These are phyloP conservation scores for Ogataea pignaliae DNA, from an alignment of 805 yeast species.

Conservation along the genomic window DNA sequence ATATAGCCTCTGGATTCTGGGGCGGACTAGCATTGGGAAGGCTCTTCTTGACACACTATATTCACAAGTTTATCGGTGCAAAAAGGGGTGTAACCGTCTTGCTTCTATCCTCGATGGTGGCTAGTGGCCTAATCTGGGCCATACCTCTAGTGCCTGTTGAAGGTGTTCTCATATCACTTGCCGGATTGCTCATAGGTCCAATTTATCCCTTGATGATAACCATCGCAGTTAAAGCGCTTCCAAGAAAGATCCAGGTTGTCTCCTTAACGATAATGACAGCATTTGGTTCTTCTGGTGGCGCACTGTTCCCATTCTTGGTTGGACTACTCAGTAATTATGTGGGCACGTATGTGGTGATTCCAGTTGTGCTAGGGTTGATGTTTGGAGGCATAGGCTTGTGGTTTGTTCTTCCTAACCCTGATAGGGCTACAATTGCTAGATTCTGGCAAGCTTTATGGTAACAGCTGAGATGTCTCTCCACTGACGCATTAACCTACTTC, in stretches of 20 bases:
- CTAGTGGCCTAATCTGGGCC: constrained; percentile 45
- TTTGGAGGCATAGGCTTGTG: constrained; percentile 33
- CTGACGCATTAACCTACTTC: too few relatives aligned
- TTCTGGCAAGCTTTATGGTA: constrained; percentile 16
- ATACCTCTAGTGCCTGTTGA: constrained; percentile 40
- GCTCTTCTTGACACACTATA: constrained; percentile 39
- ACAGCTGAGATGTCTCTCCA: too few relatives aligned
- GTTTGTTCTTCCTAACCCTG: constrained; percentile 42
- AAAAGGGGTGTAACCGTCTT: constrained; percentile 39
- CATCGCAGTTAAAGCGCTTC: constrained; percentile 39
- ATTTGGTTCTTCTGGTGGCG: constrained; percentile 57
- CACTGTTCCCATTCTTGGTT: constrained; percentile 48
- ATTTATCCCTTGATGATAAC: constrained; percentile 52
- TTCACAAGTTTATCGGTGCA: constrained; percentile 38
- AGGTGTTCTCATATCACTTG: constrained; percentile 42
- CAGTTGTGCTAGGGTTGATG: constrained; percentile 39
- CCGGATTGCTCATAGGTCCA: constrained; percentile 66
- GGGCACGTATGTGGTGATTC: constrained; percentile 48
- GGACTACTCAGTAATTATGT: constrained; percentile 43
- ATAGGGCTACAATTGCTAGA: constrained; percentile 24
- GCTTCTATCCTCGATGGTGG: constrained; percentile 31
- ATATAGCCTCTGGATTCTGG: constrained; percentile 69
- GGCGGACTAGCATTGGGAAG: constrained; percentile 66
- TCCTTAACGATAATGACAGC: constrained; percentile 50
- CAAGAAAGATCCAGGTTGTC: constrained; percentile 47